A percentile compares a stretch with the other conserved stretches of the same genome.
These are phyloP conservation scores for Plasmodium cynomolgi DNA, from an alignment of 169 alveolate species.

Conservation along the genomic window DNA sequence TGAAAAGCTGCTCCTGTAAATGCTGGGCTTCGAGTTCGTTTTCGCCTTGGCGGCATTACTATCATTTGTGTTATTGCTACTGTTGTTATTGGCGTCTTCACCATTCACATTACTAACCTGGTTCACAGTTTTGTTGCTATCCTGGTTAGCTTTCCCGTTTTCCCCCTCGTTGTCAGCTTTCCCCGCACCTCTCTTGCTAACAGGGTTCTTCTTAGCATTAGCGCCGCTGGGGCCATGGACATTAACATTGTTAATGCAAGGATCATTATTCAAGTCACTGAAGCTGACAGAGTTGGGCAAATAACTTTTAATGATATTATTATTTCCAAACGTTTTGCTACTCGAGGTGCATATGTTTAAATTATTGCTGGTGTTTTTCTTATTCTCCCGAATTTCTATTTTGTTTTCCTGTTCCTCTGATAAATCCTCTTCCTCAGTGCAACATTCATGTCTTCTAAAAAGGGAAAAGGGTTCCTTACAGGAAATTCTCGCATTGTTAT, in stretches of 20 bases:
- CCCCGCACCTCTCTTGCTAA: neutral
- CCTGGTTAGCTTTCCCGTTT: neutral
- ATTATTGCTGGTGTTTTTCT: conserved; percentile 37
- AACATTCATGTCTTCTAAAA: conserved; percentile 90
- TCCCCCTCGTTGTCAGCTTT: neutral
- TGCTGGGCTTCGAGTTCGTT: conserved; percentile 4
- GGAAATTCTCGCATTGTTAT: conserved; percentile 77
- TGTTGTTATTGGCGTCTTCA: neutral
- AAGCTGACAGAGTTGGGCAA: neutral
- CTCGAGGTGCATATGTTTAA: conserved; percentile 22
- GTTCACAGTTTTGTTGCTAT: neutral
- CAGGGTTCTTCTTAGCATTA: neutral
- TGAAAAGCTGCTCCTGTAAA: conserved; percentile 45
- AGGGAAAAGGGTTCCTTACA: conserved; percentile 90
- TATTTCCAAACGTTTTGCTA: conserved; percentile 19
- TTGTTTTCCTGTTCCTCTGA: conserved; percentile 68
- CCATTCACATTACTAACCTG: neutral
- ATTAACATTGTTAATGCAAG: neutral
- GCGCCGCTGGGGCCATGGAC: neutral
- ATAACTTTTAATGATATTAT: neutral
- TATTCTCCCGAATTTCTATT: conserved; percentile 5
- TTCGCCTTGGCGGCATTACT: conserved; percentile 9
- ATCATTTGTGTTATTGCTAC: neutral
- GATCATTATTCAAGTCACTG: neutral
- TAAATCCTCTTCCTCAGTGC: conserved; percentile 77